Base-by-base conservation (phyloP, 2,329 filamentous ascomycete genomes). In the Fusarium domesticum region DNA sequence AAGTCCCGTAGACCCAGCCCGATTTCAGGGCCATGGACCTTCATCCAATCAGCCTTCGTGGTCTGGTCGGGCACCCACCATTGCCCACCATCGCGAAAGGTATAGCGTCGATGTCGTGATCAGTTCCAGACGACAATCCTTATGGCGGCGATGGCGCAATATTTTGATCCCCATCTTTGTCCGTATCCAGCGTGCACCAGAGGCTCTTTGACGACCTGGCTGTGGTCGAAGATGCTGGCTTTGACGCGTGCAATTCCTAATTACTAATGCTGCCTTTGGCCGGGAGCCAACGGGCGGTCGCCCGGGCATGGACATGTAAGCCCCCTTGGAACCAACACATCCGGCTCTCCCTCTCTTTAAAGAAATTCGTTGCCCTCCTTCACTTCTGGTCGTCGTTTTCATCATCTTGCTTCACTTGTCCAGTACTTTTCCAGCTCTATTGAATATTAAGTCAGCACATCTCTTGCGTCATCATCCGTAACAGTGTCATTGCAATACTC, bases 31-130 rank as follows among this genome's bases (percentile, higher is more conserved):
- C 48, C 43, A 45, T 40, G 42, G 28, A 39, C 39, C 34, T 36
- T 35, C 42, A 46, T 37, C 68, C 69, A 73, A 70, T 71, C 63
- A 69, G 48, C 39, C 45, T 43, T 39, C 52, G 51, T 43, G 44
- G 23, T 28, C 43, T 47, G 45, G 23, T 47, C 43, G 45, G 48
- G 53, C 46, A 47, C 39, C 45, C 50, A 59, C 56, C 63, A 68
- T 72, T 68, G 69, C 39, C 45, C 50, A 59, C 56, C 63, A 68
- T 72, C 69, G 69, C 70, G 70, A 73, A 70, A 70, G 71, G 64
- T 50, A 67, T 75, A 73, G 72, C 71, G 71, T 68, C 65, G 71
- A 75, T 75, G 72, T 74, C 72, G 72, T 74, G 72, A 74, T 75
- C 67, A 63, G 57, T 67, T 62, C 61, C 60, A 62, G 53, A 53